Evolutionary conservation across 2,329 filamentous ascomycete species (phyloP).

Genomic region (Sclerotinia subarctica): DNA sequence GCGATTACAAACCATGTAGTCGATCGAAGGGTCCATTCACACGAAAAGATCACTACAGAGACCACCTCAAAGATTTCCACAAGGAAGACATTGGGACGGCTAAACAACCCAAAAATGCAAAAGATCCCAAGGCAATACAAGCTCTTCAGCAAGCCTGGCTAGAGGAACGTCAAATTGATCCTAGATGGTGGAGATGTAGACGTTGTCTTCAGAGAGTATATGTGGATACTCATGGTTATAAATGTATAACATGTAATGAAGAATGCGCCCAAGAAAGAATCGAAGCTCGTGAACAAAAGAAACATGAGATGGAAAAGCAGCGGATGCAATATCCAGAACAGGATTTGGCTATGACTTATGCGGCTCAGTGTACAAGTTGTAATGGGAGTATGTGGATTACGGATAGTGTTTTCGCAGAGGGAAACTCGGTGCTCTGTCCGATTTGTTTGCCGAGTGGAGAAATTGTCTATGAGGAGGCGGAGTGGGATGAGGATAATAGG

Average conservation of each 20-base stretch:
- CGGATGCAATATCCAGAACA: too few relatives aligned
- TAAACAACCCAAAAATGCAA: conserved; percentile 25
- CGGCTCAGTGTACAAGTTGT: background rate
- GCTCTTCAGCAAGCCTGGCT: conserved; percentile 30
- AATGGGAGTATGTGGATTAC: background rate
- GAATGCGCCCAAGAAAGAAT: conserved; percentile 29
- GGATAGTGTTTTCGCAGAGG: background rate
- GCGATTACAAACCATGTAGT: conserved; percentile 36
- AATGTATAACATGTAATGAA: conserved; percentile 29
- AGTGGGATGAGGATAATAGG: background rate
- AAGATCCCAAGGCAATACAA: conserved; percentile 20
- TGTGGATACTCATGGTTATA: conserved; percentile 27
- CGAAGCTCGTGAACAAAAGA: conserved; percentile 7
- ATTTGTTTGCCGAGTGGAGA: conserved; percentile 7
- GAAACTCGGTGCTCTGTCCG: background rate
- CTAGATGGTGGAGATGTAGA: conserved; percentile 33
- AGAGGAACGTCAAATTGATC: conserved; percentile 26
- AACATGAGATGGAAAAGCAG: background rate
- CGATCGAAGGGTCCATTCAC: conserved; percentile 42
- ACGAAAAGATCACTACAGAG: conserved; percentile 47
- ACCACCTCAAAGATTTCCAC: conserved; percentile 49
- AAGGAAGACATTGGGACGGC: conserved; percentile 40
- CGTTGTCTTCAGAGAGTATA: conserved; percentile 31
- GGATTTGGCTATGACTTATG: background rate
- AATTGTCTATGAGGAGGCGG: background rate